phyloP scores from a whole-genome alignment of 345 rosid species.

The Pseudoturritis turrita region DNA sequence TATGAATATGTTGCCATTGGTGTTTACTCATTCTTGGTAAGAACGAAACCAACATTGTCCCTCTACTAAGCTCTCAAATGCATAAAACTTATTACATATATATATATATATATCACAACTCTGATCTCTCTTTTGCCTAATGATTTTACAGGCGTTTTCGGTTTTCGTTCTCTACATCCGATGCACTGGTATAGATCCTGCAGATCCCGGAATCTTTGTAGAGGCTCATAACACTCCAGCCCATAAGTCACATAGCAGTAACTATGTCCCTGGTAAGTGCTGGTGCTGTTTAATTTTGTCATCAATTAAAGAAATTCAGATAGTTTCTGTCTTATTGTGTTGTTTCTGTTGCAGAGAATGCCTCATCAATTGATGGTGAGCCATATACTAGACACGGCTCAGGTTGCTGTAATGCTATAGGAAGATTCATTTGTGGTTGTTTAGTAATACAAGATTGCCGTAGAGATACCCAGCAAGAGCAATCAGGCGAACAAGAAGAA shows the following conservation, averaged over 20 bases:
- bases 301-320: not conserved
- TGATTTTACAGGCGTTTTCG: conserved; percentile 50
- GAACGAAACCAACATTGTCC: conserved; percentile 2
- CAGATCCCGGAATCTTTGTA: conserved; percentile 81
- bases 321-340: not conserved
- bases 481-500: conserved; percentile 53
- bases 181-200: conserved; percentile 90
- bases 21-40: conserved; percentile 76
- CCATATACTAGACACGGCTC: conserved; percentile 38
- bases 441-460: conserved; percentile 68
- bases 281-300: not conserved
- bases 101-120: not conserved
- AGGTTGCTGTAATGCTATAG: conserved; percentile 44
- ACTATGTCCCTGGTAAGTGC: conserved; percentile 13
- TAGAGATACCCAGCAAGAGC: conserved; percentile 47
- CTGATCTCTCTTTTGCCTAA: not conserved
- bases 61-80: not conserved
- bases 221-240: conserved; percentile 49
- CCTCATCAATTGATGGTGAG: conserved; percentile 46
- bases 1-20: conserved; percentile 61
- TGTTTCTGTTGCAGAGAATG: conserved; percentile 39
- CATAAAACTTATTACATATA: not conserved
- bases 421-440: conserved; percentile 59
- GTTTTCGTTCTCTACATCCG: conserved; percentile 76
- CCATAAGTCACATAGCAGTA: conserved; percentile 47